Evolutionary conservation across 1,284 basidiomycete species (phyloP).

Genomic region (Ceratobasidium sp.): DNA sequence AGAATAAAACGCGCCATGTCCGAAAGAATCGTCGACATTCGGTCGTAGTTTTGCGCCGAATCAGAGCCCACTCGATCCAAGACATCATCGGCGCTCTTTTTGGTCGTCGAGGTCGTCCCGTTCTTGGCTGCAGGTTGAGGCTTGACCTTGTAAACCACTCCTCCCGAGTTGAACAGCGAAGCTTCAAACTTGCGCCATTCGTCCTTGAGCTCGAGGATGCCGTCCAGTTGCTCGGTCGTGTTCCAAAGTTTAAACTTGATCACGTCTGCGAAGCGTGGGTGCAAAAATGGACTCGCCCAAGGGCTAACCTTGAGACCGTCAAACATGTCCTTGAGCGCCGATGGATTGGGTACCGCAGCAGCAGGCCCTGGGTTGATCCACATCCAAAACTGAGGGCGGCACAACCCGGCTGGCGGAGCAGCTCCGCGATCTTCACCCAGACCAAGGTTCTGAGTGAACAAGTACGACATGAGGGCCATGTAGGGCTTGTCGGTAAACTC

Average conservation of each 20-base stretch:
- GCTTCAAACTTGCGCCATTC: slow-evolving; percentile 68
- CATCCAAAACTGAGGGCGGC: slow-evolving; percentile 81
- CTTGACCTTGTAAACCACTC: slow-evolving; percentile 59
- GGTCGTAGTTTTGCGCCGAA: slow-evolving; percentile 64
- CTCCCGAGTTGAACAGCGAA: slow-evolving; percentile 67
- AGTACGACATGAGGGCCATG: slow-evolving; percentile 76
- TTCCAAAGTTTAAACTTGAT: slow-evolving; percentile 91
- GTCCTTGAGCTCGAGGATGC: slow-evolving; percentile 73
- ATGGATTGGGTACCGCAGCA: slow-evolving; percentile 70
- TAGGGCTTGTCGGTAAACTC: slow-evolving; percentile 87
- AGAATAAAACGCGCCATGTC: slow-evolving; percentile 88
- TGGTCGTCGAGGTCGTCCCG: slow-evolving; percentile 41
- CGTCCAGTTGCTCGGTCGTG: slow-evolving; percentile 86
- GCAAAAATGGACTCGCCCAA: slow-evolving; percentile 85
- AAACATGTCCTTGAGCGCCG: slow-evolving; percentile 70
- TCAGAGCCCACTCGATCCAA: slow-evolving; percentile 63
- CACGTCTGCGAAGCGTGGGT: slow-evolving; percentile 77
- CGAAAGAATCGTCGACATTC: slow-evolving; percentile 72
- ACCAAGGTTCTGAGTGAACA: slow-evolving; percentile 82
- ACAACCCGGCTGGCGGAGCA: slow-evolving; percentile 52
- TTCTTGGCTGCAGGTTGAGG: slow-evolving; percentile 43
- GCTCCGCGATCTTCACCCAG: slow-evolving; percentile 57
- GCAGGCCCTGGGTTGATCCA: slow-evolving; percentile 85
- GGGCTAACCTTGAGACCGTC: slow-evolving; percentile 73
- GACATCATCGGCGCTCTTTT: slow-evolving; percentile 48